Base-by-base conservation (phyloP, 306 rosid species). In the Inga laurina region DNA sequence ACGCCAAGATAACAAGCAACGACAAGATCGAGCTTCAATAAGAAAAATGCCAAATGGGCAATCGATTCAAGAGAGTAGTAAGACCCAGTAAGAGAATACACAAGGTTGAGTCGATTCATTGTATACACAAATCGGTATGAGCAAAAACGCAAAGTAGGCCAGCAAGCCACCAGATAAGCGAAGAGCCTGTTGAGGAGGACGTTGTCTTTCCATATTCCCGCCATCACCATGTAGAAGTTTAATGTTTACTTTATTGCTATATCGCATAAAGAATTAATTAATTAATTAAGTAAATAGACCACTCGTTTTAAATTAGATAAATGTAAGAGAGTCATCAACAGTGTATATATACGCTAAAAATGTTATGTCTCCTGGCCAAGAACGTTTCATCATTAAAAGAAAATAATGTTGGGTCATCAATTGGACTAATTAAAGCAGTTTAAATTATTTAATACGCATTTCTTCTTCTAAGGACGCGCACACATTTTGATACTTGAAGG, bases 1-100 rank as follows among this genome's bases (percentile, higher is more conserved):
- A 83, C 79, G 48, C 84, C 84, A 74, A 73, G 74, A 78, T 52
- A 83, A 82, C 74, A 81, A 69, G 71, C 76, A 67, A 44, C 44
- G 8, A 64, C 76, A 37, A 84, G 49, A 39, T 39, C 43, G 43
- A 69, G 61, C 80, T 54, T 72, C 82, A 74, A 80, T 70, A 18
- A 80, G 24, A 72, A 51, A 77, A 72, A 75, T 19, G 79, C 35
- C 37, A 78, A 19, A 77, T 10, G 85, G 49, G 18, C 62, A 27
- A 77, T 41, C 35, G 24, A 52, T 73, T 41, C 82, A 4, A 52
- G 59, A 52, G 54, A 48, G 19, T 48, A 4, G 15, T 48, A 48
- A 48, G 18, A 3, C 15, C 15, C 14, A 48, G 19, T 3, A 48
- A 48, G 54, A 48, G 54, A 48, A 48, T 13, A 13, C 19, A 13